A percentile compares a stretch with the other conserved stretches of the same genome.
These are phyloP conservation scores for Coix lacrymajobi DNA, from an alignment of 176 grass and related monocot species.

Conservation along the genomic window DNA sequence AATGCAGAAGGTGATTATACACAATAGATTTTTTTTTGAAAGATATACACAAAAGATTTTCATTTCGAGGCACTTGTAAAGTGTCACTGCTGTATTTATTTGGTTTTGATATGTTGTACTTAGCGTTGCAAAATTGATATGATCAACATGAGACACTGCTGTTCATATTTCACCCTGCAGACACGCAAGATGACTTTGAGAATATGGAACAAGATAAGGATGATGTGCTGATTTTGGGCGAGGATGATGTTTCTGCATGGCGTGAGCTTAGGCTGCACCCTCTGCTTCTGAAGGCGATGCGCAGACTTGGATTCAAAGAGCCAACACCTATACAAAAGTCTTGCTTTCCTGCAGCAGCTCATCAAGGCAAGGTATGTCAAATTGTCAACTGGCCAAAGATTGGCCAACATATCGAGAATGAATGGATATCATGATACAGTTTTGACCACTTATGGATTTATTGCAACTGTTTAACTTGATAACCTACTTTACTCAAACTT, in stretches of 20 bases:
- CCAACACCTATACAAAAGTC: slow-evolving; percentile 84
- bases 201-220: slow-evolving; percentile 30
- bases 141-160: background rate
- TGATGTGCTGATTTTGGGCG: slow-evolving; percentile 42
- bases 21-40: no score
- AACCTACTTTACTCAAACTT: background rate
- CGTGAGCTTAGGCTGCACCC: slow-evolving; percentile 72
- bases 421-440: background rate
- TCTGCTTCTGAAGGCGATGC: slow-evolving; percentile 64
- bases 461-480: background rate
- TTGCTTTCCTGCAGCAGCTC: slow-evolving; percentile 81
- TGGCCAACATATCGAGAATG: background rate
- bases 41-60: background rate
- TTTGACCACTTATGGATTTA: background rate
- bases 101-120: background rate
- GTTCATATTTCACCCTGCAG: slow-evolving; percentile 1
- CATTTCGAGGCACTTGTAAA: slow-evolving; percentile 12
- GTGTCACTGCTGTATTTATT: background rate
- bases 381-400: background rate
- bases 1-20: slow-evolving; percentile 48
- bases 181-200: slow-evolving; percentile 13
- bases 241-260: slow-evolving; percentile 83
- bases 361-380: slow-evolving; percentile 86
- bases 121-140: background rate
- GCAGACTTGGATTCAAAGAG: slow-evolving; percentile 76